These are phyloP conservation scores for Mycocalia duriaeana DNA, from an alignment of 1,284 basidiomycete genomes.

Conservation along the genomic window DNA sequence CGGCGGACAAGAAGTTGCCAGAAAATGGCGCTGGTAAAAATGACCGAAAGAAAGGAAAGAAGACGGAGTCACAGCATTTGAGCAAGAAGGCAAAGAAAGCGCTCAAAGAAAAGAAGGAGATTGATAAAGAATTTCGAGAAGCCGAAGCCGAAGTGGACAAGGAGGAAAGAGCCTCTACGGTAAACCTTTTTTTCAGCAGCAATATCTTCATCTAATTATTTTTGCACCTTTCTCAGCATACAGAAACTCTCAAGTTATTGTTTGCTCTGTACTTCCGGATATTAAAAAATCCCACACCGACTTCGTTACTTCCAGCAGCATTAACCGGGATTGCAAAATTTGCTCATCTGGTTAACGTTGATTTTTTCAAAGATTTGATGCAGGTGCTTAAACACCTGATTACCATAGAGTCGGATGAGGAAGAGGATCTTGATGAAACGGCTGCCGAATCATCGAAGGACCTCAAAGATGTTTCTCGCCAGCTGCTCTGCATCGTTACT, in stretches of 20 bases:
- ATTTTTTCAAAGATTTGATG: conserved; percentile 97
- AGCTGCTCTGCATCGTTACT: conserved; percentile 86
- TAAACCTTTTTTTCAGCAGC: conserved; percentile 37
- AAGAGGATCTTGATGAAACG: conserved; percentile 33
- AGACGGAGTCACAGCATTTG: conserved; percentile 62
- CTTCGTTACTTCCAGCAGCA: conserved; percentile 82
- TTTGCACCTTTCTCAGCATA: conserved; percentile 58
- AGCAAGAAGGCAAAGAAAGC: conserved; percentile 85
- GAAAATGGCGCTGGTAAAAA: conserved; percentile 44
- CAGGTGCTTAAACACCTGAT: conserved; percentile 82
- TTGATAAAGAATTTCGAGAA: conserved; percentile 86
- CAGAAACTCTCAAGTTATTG: conserved; percentile 95
- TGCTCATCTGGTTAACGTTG: conserved; percentile 95
- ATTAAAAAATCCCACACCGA: conserved; percentile 82
- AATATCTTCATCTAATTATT: conserved; percentile 4
- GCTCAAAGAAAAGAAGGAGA: conserved; percentile 79
- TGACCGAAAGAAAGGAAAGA: conserved; percentile 54
- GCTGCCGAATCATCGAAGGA: conserved; percentile 20
- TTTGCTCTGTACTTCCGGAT: conserved; percentile 98
- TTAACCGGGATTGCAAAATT: conserved; percentile 91
- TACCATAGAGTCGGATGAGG: conserved; percentile 38
- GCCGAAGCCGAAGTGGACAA: conserved; percentile 93
- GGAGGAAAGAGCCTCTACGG: conserved; percentile 82
- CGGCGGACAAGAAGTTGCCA: conserved; percentile 47
- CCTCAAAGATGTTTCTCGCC: conserved; percentile 48